Conservation (phyloP, 1,284 basidiomycete genomes). For the Ustilago bromivora region DNA sequence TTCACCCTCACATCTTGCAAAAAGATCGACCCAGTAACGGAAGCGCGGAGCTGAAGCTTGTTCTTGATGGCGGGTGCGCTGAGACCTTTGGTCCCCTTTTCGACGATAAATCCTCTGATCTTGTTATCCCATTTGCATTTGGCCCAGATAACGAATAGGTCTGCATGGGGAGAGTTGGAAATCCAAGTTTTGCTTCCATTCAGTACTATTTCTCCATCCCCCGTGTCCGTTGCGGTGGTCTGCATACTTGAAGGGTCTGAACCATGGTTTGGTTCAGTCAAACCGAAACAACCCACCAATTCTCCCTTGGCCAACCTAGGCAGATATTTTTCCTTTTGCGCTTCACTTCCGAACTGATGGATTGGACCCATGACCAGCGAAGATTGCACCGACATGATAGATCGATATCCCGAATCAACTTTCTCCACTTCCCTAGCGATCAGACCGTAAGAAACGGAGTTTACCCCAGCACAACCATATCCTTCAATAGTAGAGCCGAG, state of each 20-base stretch:
- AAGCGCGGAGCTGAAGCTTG: constrained; percentile 89
- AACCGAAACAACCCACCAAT: constrained; percentile 90
- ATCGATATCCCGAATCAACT: constrained; percentile 94
- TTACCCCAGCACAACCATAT: constrained; percentile 94
- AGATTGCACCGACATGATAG: constrained; percentile 94
- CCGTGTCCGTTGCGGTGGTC: constrained; percentile 85
- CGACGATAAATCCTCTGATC: constrained; percentile 89
- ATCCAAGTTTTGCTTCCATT: constrained; percentile 98
- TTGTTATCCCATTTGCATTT: constrained; percentile 93
- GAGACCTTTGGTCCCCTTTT: constrained; percentile 90
- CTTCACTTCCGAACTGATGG: constrained; percentile 85
- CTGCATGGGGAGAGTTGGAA: constrained; percentile 77
- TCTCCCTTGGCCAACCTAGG: constrained; percentile 88
- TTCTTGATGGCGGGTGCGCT: constrained; percentile 89
- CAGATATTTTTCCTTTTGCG: constrained; percentile 90
- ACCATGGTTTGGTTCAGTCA: constrained; percentile 97
- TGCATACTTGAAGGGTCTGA: constrained; percentile 95
- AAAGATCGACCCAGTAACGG: constrained; percentile 91
- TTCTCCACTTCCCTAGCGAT: constrained; percentile 93
- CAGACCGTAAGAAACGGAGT: constrained; percentile 90
- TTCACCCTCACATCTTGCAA: constrained; percentile 72
- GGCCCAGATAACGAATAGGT: constrained; percentile 92
- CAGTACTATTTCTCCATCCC: constrained; percentile 82
- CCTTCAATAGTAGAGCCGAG: constrained; percentile 91
- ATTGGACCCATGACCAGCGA: constrained; percentile 99